These are phyloP conservation scores for Zasmidium angulare DNA, from an alignment of 2,329 filamentous ascomycete species.

Conservation along the genomic window DNA sequence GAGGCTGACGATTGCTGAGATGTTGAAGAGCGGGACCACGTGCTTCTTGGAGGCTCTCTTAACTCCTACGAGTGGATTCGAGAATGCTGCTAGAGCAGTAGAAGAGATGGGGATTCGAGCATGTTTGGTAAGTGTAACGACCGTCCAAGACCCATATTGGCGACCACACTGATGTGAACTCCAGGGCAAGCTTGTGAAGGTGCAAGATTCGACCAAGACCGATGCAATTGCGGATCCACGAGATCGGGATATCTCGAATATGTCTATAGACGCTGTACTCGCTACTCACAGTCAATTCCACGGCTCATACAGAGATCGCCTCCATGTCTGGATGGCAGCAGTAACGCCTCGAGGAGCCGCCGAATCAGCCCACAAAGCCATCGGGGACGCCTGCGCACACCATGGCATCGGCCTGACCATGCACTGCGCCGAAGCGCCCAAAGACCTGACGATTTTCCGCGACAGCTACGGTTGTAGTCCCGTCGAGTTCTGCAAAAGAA, in stretches of 20 bases:
- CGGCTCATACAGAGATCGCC: not conserved
- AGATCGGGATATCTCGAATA: conserved; percentile 1
- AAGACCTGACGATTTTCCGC: conserved; percentile 34
- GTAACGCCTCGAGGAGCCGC: conserved; percentile 1
- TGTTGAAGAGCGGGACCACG: conserved; percentile 52
- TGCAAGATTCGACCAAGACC: conserved; percentile 36
- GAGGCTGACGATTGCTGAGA: conserved; percentile 50
- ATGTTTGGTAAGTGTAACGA: conserved; percentile 33
- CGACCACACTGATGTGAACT: not conserved
- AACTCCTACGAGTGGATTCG: conserved; percentile 48
- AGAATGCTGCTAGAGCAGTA: conserved; percentile 44
- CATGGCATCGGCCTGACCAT: conserved; percentile 36
- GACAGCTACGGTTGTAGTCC: conserved; percentile 37
- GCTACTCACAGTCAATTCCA: not conserved
- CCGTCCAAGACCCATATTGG: not conserved
- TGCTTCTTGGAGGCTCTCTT: conserved; percentile 56
- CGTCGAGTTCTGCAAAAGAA: conserved; percentile 43
- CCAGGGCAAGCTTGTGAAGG: conserved; percentile 41
- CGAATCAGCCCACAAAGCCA: not conserved
- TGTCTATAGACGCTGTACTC: conserved; percentile 3
- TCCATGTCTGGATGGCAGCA: conserved; percentile 7
- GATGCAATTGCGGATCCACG: conserved; percentile 6
- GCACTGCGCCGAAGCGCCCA: conserved; percentile 29
- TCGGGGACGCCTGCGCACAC: conserved; percentile 27
- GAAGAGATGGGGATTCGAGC: conserved; percentile 47